These are phyloP conservation scores for Sporobolus alterniflorus DNA, from an alignment of 202 grass and related monocot species.

Conservation along the genomic window DNA sequence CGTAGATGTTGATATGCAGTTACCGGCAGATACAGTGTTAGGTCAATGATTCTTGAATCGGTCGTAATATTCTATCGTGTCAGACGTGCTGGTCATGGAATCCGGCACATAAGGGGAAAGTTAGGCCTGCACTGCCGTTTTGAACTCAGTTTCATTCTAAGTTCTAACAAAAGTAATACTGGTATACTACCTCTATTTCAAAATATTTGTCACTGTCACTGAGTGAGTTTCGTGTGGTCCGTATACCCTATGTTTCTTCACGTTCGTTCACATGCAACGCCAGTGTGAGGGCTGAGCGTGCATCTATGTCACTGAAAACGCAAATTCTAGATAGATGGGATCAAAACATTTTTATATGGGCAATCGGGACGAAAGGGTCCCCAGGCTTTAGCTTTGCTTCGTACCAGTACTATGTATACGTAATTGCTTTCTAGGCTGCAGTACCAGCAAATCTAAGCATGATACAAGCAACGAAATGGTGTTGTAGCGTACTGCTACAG, in stretches of 20 bases:
- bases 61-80: neutral
- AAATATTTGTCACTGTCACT: neutral
- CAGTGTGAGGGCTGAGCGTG: neutral
- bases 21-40: neutral
- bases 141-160: neutral
- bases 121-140: neutral
- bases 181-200: too few relatives aligned
- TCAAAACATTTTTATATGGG: neutral
- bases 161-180: neutral
- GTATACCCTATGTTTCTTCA: neutral
- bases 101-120: neutral
- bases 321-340: neutral
- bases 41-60: neutral
- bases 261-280: neutral
- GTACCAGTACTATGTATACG: neutral
- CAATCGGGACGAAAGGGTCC: neutral
- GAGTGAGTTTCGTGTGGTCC: neutral
- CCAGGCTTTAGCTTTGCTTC: neutral
- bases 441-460: conserved; percentile 7
- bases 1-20: too few relatives aligned
- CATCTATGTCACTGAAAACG: neutral
- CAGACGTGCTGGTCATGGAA: neutral
- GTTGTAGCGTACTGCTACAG: neutral
- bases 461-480: neutral
- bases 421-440: neutral